These are phyloP conservation scores for Scytalidium lignicola DNA, from an alignment of 2,329 filamentous ascomycete genomes.

Conservation along the genomic window DNA sequence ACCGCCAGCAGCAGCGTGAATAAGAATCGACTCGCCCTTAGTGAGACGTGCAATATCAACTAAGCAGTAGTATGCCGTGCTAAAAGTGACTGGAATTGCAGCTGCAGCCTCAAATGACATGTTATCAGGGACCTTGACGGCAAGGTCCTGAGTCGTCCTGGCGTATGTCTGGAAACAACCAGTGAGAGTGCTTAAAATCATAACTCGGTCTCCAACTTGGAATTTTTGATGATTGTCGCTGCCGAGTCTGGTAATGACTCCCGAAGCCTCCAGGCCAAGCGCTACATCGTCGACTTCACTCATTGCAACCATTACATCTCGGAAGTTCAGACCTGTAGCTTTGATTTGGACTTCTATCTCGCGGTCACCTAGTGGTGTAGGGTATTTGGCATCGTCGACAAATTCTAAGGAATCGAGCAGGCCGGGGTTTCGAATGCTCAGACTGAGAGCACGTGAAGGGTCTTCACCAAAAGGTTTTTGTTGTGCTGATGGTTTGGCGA, in stretches of 20 bases:
- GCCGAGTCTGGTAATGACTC: conserved; percentile 24
- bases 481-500: conserved; percentile 6
- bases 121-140: conserved; percentile 1
- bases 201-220: conserved; percentile 24
- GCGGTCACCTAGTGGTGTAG: conserved; percentile 6
- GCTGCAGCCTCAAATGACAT: conserved; percentile 20
- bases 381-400: conserved; percentile 13
- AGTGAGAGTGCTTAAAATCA: not conserved
- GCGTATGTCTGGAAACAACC: conserved; percentile 12
- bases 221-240: conserved; percentile 14
- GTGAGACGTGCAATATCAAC: conserved; percentile 32
- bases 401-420: conserved; percentile 18
- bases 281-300: conserved; percentile 22
- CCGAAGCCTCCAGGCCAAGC: conserved; percentile 28
- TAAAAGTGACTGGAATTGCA: conserved; percentile 33
- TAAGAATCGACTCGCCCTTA: conserved; percentile 21
- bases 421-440: conserved; percentile 13
- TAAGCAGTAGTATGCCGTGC: conserved; percentile 40
- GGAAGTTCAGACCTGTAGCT: conserved; percentile 27
- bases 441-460: not conserved
- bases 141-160: not conserved
- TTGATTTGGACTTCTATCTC: conserved; percentile 18
- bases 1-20: conserved; percentile 10
- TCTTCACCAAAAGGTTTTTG: conserved; percentile 2
- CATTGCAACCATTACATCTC: conserved; percentile 27